Evolutionary conservation across 306 rosid genomes (phyloP).

Genomic region (Arachis stenosperma): DNA sequence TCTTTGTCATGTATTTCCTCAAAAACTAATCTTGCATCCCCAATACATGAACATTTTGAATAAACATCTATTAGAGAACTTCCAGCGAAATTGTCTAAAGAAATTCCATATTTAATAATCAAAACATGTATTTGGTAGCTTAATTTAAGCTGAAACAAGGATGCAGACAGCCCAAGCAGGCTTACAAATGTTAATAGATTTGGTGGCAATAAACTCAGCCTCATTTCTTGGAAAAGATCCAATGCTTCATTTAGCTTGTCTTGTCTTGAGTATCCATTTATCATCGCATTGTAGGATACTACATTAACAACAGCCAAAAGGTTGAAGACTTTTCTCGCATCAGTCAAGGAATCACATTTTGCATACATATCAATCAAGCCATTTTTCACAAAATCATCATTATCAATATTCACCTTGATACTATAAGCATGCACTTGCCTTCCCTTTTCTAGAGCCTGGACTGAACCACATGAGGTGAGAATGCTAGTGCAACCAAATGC

Average conservation of each 20-base stretch:
- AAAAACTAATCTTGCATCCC: conserved; percentile 74
- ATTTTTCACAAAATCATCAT: conserved; percentile 75
- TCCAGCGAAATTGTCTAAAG: conserved; percentile 72
- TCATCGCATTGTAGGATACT: conserved; percentile 90
- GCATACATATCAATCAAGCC: conserved; percentile 93
- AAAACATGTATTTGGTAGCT: conserved; percentile 80
- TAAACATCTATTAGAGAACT: conserved; percentile 88
- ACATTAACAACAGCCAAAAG: conserved; percentile 54
- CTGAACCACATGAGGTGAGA: conserved; percentile 86
- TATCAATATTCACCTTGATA: conserved; percentile 65
- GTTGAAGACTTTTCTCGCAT: conserved; percentile 71
- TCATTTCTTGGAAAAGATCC: conserved; percentile 67
- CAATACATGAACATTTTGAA: conserved; percentile 69
- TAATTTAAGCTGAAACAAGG: conserved; percentile 54
- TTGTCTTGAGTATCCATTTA: conserved; percentile 82
- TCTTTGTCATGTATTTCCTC: conserved; percentile 72
- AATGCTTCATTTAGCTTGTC: conserved; percentile 63
- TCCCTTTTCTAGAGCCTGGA: conserved; percentile 62
- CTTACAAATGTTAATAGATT: conserved; percentile 76
- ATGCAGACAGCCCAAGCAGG: conserved; percentile 82
- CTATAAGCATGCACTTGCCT: conserved; percentile 77
- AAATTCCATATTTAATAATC: conserved; percentile 66
- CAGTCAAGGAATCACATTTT: conserved; percentile 68
- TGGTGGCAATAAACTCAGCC: conserved; percentile 59
- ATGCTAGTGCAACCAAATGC: conserved; percentile 79